Conservation (phyloP, 2,329 filamentous ascomycete species). For the Daldinia sp. region DNA sequence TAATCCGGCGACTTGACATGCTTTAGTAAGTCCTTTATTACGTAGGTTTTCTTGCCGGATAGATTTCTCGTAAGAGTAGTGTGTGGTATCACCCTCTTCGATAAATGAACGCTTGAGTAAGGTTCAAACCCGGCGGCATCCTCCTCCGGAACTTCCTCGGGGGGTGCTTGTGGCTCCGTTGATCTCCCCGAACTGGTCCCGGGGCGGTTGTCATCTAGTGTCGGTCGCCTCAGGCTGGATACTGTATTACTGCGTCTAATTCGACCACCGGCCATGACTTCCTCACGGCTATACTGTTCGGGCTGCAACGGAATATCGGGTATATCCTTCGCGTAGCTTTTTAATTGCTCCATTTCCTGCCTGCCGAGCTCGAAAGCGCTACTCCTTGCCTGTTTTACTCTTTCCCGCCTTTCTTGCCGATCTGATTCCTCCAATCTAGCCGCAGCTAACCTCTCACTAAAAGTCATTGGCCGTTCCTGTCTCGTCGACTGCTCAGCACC, state of each 20-base stretch:
- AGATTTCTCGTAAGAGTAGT: conserved; percentile 80
- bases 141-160: conserved; percentile 50
- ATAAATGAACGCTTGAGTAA: conserved; percentile 85
- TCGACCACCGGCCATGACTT: conserved; percentile 59
- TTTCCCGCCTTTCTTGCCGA: conserved; percentile 59
- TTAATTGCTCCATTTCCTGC: conserved; percentile 67
- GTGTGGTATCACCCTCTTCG: conserved; percentile 84
- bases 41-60: conserved; percentile 77
- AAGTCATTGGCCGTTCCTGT: conserved; percentile 62
- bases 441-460: conserved; percentile 86
- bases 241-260: conserved; percentile 56
- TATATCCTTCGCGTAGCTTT: conserved; percentile 63
- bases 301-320: conserved; percentile 57
- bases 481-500: conserved; percentile 40
- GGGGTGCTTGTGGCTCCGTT: conserved; percentile 41
- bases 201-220: conserved; percentile 28
- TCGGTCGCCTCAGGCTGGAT: conserved; percentile 44
- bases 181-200: conserved; percentile 27
- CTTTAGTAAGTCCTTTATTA: conserved; percentile 81
- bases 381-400: conserved; percentile 62
- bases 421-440: conserved; percentile 65
- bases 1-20: conserved; percentile 85
- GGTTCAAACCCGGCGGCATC: conserved; percentile 78
- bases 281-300: conserved; percentile 68
- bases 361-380: conserved; percentile 65